Base-by-base conservation (phyloP, 73 alveolate species). In the Diophrys sp. region DNA sequence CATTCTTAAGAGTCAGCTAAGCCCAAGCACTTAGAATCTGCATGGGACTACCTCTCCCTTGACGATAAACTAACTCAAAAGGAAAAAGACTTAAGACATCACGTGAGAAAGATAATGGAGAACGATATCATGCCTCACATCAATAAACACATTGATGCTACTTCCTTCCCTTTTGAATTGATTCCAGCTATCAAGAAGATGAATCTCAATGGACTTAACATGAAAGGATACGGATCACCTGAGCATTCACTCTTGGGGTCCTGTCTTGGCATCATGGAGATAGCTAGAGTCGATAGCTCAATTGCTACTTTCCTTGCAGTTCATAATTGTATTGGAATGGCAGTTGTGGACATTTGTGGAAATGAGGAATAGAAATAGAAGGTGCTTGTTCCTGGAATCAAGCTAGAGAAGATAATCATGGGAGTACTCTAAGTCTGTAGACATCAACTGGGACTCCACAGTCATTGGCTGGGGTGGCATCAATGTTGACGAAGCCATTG, bases 301-400 rank as follows among this genome's bases (percentile, higher is more conserved):
- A 28, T 87, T n/a, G 92, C 88, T 1, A 87, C 96, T 0, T 82
- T 82, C 79, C 68, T 80, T 56, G 31, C 68, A 26, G 87, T 90
- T 25, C 71, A 67, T 23, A 81, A 67, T 69, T 55, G 81, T 67
- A 23, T 81, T 0, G 91, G 87, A 1, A 74, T 71, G 56, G 84
- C 83, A 25, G 81, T 81, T 26, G 66, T 90, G 32, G 92, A 83
- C 14, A 70, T 23, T n/a, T 62, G 57, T 14, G 94, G 96, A 11
- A 66, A 77, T 62, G 92, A 79, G 33, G 92, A 90, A 77, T 89
- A 90, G 73, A 81, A 67, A 54, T 80, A 87, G 24, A 81, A 79
- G 62, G 67, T 70, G 25, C 73, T 90, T 31, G 90, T 90, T 0
- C 88, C 67, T 1, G 54, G 72, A 44, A 32, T 74, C 29, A 67